Base-by-base conservation (phyloP, 148 eudicot species). In the Rhododendron griersonianum region DNA sequence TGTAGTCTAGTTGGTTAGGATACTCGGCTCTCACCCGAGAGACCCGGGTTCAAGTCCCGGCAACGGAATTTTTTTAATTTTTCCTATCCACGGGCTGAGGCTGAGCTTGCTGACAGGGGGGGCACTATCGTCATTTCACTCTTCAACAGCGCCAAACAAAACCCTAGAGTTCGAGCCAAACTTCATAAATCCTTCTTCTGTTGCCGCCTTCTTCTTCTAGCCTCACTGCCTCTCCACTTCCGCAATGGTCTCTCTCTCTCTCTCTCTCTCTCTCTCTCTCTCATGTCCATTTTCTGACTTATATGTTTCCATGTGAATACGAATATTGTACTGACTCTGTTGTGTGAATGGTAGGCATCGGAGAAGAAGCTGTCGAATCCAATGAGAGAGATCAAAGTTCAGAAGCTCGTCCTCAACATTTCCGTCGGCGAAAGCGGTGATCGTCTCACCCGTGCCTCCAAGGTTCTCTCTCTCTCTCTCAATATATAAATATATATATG, bases 341-440 rank as follows among this genome's bases (percentile, higher is more conserved):
- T 65, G 35, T 67, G 39, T 71, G 55, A 51, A 84, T 84, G 37
- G 16, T n/a, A 91, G 93, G 93, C 92, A n/a, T 87, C 95, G 83
- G 95, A 93, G 88, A 92, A 90, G 91, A 92, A 92, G 87, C 85
- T 90, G 7, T 82, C 92, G n/a, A 93, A 93, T 84, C 95, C 95
- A 2, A 93, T 93, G 95, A 91, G 94, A 80, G 95, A 93, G 33
- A 93, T 93, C 61, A 93, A 93, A 83, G 95, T 93, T 0, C 95
- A 93, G 86, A 93, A 93, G 53, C 91, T 92, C 25, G 95, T 93
- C 23, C 93, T 91, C 63, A 94, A 94, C 88, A 94, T 94, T 63
- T 94, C 98, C 19, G 98, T 94, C 74, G 98, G 95, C n/a, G 95
- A 94, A 75, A 90, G 93, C 81, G 98, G 98, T 7, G 98, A 94